phyloP scores from a whole-genome alignment of 805 yeast species.

The Lipomyces yamadae region DNA sequence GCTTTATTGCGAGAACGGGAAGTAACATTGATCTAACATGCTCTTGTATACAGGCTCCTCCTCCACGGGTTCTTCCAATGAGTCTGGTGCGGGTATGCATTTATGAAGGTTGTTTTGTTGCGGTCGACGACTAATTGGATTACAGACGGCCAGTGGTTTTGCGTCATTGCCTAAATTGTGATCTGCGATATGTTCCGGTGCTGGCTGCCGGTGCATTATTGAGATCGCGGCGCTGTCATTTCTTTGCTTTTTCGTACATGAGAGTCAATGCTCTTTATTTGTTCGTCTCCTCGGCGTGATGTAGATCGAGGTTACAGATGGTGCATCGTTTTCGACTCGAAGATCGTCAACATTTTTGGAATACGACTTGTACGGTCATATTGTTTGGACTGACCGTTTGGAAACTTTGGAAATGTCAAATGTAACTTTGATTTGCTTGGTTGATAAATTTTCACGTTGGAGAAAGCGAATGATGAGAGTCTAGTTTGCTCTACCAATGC shows the following conservation, averaged over 20 bases:
- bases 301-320: too few relatives aligned
- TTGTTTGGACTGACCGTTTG: background rate
- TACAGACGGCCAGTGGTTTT: background rate
- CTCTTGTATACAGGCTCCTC: background rate
- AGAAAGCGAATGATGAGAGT: background rate
- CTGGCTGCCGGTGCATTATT: background rate
- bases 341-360: background rate
- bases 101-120: background rate
- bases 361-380: background rate
- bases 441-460: background rate
- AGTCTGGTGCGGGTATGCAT: background rate
- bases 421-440: background rate
- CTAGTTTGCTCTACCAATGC: background rate
- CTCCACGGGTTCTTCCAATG: background rate
- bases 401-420: background rate
- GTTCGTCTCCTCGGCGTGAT: background rate
- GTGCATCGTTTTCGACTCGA: too few relatives aligned
- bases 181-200: background rate
- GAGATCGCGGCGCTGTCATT: background rate
- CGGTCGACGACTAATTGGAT: background rate
- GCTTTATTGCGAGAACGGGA: background rate
- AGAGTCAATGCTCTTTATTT: background rate
- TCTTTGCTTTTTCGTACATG: background rate
- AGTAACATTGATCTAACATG: background rate
- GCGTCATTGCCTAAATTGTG: background rate